A percentile compares a stretch with the other conserved stretches of the same genome.
Evolutionary conservation across 2,329 filamentous ascomycete species (phyloP).

Genomic region (Aspergillus awamori): DNA sequence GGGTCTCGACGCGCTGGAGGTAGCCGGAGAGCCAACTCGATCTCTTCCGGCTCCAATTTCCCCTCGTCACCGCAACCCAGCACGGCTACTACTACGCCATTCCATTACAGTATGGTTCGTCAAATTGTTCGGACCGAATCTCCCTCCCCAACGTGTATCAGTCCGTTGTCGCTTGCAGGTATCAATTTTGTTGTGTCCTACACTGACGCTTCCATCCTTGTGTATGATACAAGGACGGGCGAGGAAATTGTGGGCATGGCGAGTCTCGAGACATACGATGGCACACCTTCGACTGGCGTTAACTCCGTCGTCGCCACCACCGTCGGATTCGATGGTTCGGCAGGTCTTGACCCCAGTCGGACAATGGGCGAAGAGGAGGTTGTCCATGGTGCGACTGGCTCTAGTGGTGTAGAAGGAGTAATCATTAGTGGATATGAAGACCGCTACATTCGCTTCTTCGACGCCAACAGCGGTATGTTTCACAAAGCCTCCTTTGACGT

Average conservation of each 20-base stretch:
- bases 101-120: slow-evolving; percentile 85
- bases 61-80: slow-evolving; percentile 88
- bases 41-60: slow-evolving; percentile 91
- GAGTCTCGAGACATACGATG: slow-evolving; percentile 90
- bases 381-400: slow-evolving; percentile 79
- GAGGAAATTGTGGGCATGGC: slow-evolving; percentile 93
- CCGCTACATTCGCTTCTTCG: slow-evolving; percentile 93
- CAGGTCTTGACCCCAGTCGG: slow-evolving; percentile 63
- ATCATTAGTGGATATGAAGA: slow-evolving; percentile 98
- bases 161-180: slow-evolving; percentile 78
- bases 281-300: slow-evolving; percentile 77
- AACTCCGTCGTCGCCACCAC: slow-evolving; percentile 91
- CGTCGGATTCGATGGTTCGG: slow-evolving; percentile 70
- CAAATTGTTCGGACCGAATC: slow-evolving; percentile 73
- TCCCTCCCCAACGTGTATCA: slow-evolving; percentile 85
- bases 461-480: slow-evolving; percentile 93
- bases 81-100: slow-evolving; percentile 80
- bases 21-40: slow-evolving; percentile 84
- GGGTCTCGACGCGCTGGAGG: slow-evolving; percentile 72
- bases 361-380: slow-evolving; percentile 70
- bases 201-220: slow-evolving; percentile 82
- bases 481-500: not conserved
- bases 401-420: slow-evolving; percentile 82
- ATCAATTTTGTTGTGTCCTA: slow-evolving; percentile 93
- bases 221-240: slow-evolving; percentile 89